Evolutionary conservation across 1,139 yeast genomes (phyloP).

Genomic region (Taphrina communis): DNA sequence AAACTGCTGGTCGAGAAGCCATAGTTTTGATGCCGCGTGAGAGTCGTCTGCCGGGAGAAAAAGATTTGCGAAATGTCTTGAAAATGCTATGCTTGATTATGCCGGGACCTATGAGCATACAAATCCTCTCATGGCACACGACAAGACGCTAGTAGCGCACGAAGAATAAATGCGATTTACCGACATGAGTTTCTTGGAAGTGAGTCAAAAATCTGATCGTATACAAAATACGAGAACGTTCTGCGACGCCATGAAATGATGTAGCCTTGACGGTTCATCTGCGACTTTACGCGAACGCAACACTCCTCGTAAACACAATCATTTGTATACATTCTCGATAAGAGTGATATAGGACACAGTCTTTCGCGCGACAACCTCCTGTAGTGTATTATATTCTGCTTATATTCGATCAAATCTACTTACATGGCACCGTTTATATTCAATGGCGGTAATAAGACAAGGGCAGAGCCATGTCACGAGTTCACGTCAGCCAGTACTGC

Average conservation of each 20-base stretch:
- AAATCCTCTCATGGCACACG: background rate
- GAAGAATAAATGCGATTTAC: background rate
- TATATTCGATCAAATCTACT: background rate
- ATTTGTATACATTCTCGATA: no score
- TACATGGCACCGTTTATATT: slow-evolving; percentile 24
- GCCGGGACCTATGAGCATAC: background rate
- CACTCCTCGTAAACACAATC: no score
- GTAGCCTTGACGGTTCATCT: background rate
- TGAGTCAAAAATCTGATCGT: slow-evolving; percentile 2
- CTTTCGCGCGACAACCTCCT: no score
- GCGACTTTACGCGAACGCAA: no score
- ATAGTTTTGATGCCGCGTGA: slow-evolving; percentile 9
- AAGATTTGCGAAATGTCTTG: background rate
- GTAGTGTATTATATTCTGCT: no score
- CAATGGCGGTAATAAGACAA: slow-evolving; percentile 29
- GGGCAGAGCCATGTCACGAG: slow-evolving; percentile 30
- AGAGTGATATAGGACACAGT: no score
- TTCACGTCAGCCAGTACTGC: slow-evolving; percentile 9
- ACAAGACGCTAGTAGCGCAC: background rate
- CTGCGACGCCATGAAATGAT: slow-evolving; percentile 13
- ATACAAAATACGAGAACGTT: background rate
- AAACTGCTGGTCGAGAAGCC: slow-evolving; percentile 29
- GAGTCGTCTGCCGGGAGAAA: background rate
- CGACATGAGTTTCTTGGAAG: background rate
- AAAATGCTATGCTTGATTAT: background rate